Base-by-base conservation (phyloP, 1,284 basidiomycete species). In the Malassezia psittaci region DNA sequence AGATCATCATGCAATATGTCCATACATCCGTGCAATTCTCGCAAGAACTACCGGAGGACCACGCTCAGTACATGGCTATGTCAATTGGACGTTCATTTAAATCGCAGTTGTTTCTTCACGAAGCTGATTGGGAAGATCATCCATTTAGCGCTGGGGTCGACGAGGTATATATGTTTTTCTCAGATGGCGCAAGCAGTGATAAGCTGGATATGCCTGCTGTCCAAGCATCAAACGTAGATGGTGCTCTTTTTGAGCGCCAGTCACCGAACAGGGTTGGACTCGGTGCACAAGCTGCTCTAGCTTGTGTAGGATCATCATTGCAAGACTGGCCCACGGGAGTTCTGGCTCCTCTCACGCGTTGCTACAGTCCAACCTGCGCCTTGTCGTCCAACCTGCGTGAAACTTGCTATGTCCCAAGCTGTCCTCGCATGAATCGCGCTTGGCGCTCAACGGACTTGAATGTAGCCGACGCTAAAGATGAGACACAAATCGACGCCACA, bases 361-460 rank as follows among this genome's bases (percentile, higher is more conserved):
- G 94, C 76, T 98, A 98, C 78, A 94, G 90, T 41, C 90, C 94
- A 10, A 96, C 94, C 38, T 98, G 94, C 77, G 75, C 83, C 83
- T 46, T 68, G 32, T 58, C 45, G 1, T 45, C 44, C 18, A 32
- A 47, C 18, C 35, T 49, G 11, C 13, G 40, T 2, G 48, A 51
- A 1, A 33, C 24, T 3, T 70, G 69, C 60, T 74, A 66, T 53
- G 59, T 59, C 21, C 50, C 48, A 6, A 62, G 62, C 47, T 69
- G 72, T 52, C 62, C 66, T 9, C 38, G 35, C 51, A 29, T 40
- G 35, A 12, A 48, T 48, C 34, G 55, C 19, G 33, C 18, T 43
- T 11, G 52, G 51, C 8, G 18, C 5, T 40, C 39, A 11, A 5
- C 43, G 29, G 43, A 29, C 8, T 18, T 45, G 21, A n/a, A 18